phyloP scores from a whole-genome alignment of 1,139 yeast species.

The Hansenula sp. region DNA sequence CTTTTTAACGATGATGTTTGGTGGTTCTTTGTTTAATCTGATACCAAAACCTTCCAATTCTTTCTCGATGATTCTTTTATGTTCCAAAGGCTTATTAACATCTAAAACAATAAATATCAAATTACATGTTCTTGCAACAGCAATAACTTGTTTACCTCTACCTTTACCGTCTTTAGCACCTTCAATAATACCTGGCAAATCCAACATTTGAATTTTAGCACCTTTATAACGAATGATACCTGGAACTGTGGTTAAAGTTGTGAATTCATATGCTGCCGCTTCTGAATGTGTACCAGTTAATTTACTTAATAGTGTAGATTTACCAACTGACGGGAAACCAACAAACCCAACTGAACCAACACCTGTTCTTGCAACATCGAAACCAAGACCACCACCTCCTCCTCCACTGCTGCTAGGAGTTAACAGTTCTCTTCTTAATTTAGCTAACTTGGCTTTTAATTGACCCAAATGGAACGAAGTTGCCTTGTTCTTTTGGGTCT shows the following conservation, averaged over 20 bases:
- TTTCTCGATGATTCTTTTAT: constrained; percentile 87
- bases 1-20: constrained; percentile 85
- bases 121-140: constrained; percentile 96
- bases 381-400: constrained; percentile 86
- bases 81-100: constrained; percentile 93
- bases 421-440: constrained; percentile 84
- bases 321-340: constrained; percentile 99
- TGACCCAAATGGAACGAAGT: constrained; percentile 96
- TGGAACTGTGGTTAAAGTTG: constrained; percentile 95
- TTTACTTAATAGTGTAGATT: constrained; percentile 79
- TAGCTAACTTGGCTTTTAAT: constrained; percentile 92
- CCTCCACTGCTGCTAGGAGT: constrained; percentile 78
- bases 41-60: constrained; percentile 98
- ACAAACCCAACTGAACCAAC: constrained; percentile 96
- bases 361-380: constrained; percentile 97
- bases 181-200: constrained; percentile 97
- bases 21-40: constrained; percentile 86
- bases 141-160: constrained; percentile 98
- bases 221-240: constrained; percentile 96
- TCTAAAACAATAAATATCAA: constrained; percentile 89
- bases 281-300: constrained; percentile 95
- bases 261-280: constrained; percentile 96
- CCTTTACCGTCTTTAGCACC: constrained; percentile 99
- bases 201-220: constrained; percentile 96
- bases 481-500: constrained; percentile 93